Evolutionary conservation across 106 monocot genomes (phyloP), one percentile per base, ranked within the genome.

Genomic region (Apostasia ramifera): DNA sequence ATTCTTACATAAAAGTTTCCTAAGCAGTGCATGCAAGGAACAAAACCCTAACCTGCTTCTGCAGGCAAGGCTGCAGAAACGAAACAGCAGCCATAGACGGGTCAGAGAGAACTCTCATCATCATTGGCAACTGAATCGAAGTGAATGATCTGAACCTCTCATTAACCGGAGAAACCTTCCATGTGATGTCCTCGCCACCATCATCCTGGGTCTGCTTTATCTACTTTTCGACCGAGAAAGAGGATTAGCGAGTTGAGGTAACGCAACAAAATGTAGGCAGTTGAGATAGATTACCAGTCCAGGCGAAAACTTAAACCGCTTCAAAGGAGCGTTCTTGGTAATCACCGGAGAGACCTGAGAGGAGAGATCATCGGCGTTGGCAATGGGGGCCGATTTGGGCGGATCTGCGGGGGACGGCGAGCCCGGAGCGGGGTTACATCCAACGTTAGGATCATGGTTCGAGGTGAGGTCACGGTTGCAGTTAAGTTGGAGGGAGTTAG

Each of bases 201-300:
- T 98, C 92, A 56, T 98, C 98, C 60, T 98, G 98, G 73, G 93
- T 98, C 78, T 93, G 90, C 67, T 90, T 93, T 39, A 98, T 90
- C 65, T 92, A 52, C 97, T 97, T 74, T 61, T 12, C 57, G 2
- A 45, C 26, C 61, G 12, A 43, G 12, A 53, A 79, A 58, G 26
- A 10, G 0, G 40, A 61, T 12, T 6, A 1, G 26, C 8, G 3
- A 65, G 6, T 47, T 47, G 47, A 38, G 3, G 61, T 9, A 40
- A 26, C 0, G 26, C 26, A 26, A 26, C 26, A 26, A 26, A 26
- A 26, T 26, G 26, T 26, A 1, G 26, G 37, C 2, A 65, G 6
- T 47, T 47, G 47, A 38, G 3, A 66, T 9, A 40, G n/a, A 78
- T 73, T 59, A 98, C 98, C 87, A 93, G 87, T 74, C 92, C 87